Evolutionary conservation across 2,329 filamentous ascomycete species (phyloP).

Genomic region (Salinomyces thailandicus): DNA sequence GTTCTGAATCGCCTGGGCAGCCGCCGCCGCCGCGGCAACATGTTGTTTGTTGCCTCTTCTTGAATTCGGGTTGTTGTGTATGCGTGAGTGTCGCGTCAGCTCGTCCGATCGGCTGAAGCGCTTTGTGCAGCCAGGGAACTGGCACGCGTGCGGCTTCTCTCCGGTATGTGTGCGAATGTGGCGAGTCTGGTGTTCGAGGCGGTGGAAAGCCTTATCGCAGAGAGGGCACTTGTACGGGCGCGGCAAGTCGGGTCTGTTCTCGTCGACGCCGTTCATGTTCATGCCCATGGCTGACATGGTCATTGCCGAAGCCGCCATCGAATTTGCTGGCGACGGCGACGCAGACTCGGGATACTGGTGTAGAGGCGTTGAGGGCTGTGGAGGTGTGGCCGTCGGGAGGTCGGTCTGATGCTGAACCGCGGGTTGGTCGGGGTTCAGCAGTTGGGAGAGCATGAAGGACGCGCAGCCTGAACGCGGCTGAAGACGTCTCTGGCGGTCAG

Average conservation of each 20-base stretch:
- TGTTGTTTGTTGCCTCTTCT: conserved; percentile 79
- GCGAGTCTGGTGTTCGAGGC: conserved; percentile 81
- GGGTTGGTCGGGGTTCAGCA: conserved; percentile 21
- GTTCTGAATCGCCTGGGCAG: conserved; percentile 41
- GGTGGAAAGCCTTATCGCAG: conserved; percentile 97
- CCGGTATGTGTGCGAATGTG: conserved; percentile 97
- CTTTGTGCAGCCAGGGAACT: conserved; percentile 91
- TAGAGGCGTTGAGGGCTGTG: conserved; percentile 3
- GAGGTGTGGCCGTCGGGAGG: conserved; percentile 4
- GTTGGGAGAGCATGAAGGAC: conserved; percentile 21
- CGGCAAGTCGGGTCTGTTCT: conserved; percentile 72
- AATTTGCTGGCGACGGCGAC: conserved; percentile 8
- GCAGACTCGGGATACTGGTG: conserved; percentile 4
- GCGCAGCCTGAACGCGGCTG: conserved; percentile 2
- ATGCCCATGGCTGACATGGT: conserved; percentile 37
- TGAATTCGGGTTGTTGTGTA: conserved; percentile 98
- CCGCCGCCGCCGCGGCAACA: conserved; percentile 48
- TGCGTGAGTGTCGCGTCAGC: conserved; percentile 89
- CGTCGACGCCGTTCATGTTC: conserved; percentile 50
- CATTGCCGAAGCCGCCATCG: conserved; percentile 36
- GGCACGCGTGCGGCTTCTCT: conserved; percentile 95
- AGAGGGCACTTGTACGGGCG: conserved; percentile 97
- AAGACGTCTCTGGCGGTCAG: too few species aligned
- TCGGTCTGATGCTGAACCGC: conserved; percentile 12
- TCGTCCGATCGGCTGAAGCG: conserved; percentile 95